These are phyloP conservation scores for Aspergillus cavernicola DNA, from an alignment of 495 filamentous ascomycete genomes.

Conservation along the genomic window DNA sequence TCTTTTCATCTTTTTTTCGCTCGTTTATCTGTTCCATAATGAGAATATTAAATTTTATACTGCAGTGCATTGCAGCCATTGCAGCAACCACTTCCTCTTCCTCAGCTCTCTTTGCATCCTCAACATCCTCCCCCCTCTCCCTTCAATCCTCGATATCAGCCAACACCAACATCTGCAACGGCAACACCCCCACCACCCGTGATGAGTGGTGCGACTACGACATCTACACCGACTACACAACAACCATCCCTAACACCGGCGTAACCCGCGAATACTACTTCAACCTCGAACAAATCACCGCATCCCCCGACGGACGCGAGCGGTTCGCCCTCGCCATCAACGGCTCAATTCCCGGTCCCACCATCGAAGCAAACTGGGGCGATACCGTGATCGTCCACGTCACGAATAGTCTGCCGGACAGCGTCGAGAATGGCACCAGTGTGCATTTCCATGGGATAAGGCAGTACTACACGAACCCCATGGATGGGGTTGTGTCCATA, in stretches of 20 bases:
- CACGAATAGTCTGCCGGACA: slow-evolving; percentile 66
- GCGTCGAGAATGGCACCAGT: slow-evolving; percentile 47
- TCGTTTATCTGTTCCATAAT: too few relatives aligned
- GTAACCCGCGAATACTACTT: slow-evolving; percentile 34
- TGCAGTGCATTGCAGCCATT: too few relatives aligned
- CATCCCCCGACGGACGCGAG: slow-evolving; percentile 67
- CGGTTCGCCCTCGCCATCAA: slow-evolving; percentile 71
- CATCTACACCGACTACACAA: slow-evolving; percentile 55
- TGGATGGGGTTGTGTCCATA: slow-evolving; percentile 62
- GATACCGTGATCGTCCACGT: slow-evolving; percentile 68
- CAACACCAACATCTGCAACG: too few relatives aligned
- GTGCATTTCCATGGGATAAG: slow-evolving; percentile 52
- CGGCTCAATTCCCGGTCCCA: slow-evolving; percentile 54
- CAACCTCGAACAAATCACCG: slow-evolving; percentile 42
- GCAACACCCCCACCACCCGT: slow-evolving; percentile 5
- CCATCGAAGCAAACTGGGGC: slow-evolving; percentile 62
- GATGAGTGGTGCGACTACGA: slow-evolving; percentile 39
- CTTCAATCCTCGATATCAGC: too few relatives aligned
- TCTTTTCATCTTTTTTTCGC: too few relatives aligned
- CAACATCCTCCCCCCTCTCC: too few relatives aligned
- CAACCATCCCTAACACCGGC: slow-evolving; percentile 38
- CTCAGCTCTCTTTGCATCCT: too few relatives aligned
- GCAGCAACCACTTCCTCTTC: too few relatives aligned
- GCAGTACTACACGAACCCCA: slow-evolving; percentile 45
- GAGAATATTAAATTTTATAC: too few relatives aligned